A percentile compares a stretch with the other conserved stretches of the same genome.
Evolutionary conservation across 2,329 filamentous ascomycete genomes (phyloP).

Genomic region (Sarocladiaceae sp.): DNA sequence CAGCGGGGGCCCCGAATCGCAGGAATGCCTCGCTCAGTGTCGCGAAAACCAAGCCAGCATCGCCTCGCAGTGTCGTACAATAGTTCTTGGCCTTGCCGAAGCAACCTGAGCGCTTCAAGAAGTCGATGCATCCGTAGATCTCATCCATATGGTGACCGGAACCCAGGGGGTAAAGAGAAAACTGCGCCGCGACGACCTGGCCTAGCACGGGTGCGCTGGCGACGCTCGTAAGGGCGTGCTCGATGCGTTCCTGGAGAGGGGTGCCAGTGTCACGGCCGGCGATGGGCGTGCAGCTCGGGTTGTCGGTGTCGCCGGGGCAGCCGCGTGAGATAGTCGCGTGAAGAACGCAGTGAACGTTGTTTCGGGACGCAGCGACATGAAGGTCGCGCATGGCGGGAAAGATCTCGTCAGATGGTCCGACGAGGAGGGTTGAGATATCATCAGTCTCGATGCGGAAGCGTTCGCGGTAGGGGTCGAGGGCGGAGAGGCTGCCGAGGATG

Average conservation of each 20-base stretch:
- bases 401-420: neutral
- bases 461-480: neutral
- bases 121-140: conserved; percentile 5
- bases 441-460: conserved; percentile 4
- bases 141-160: conserved; percentile 3
- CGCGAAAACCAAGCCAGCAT: conserved; percentile 1
- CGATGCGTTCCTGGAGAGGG: neutral
- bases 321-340: conserved; percentile 4
- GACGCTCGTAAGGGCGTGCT: neutral
- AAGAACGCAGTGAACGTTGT: conserved; percentile 1
- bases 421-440: conserved; percentile 1
- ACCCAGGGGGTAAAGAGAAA: conserved; percentile 2
- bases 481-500: conserved; percentile 4
- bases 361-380: neutral
- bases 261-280: neutral
- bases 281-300: neutral
- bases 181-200: conserved; percentile 1
- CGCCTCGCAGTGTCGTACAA: conserved; percentile 1
- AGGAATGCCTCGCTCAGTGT: neutral
- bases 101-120: neutral
- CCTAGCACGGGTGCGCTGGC: neutral
- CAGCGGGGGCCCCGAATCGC: neutral
- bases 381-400: conserved; percentile 6
- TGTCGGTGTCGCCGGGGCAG: conserved; percentile 1
- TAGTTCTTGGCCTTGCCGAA: conserved; percentile 5